Evolutionary conservation across 163 green algal species (phyloP), one percentile per base, ranked within the genome.

Genomic region (Chloroidium sp.): DNA sequence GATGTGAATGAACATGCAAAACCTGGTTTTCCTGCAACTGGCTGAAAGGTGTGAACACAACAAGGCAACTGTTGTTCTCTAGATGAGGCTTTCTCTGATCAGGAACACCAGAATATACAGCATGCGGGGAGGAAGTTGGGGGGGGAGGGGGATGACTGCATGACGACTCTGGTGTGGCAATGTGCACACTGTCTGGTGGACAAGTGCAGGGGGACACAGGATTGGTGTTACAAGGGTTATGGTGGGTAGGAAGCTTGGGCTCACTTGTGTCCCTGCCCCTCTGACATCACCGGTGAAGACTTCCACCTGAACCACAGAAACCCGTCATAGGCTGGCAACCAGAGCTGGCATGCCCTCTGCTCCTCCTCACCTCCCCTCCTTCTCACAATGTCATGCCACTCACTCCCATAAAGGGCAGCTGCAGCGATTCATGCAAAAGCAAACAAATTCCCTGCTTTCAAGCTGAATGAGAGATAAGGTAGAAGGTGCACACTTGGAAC

Each of bases 221-320:
- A 36, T 36, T 36, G 36, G 36, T 36, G 36, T 36, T 36, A 36
- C 36, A 36, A 36, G 36, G 36, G 36, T 36, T 36, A 36, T 36
- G 36, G 36, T 36, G 36, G 36, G 36, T 36, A 36, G 36, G 36
- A 36, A 36, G 36, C 36, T 36, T 36, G 36, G 36, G 62, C 78
- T 2, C 59, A 76, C 81, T 0, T 83, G 62, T 1, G 87, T 93
- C 62, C 92, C 93, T 10, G 92, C 92, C 0, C 93, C 92, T 1
- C 92, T 84, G 62, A 96, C 84, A 61, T 94, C 92, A 58, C 92
- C 92, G 1, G 92, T 97, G 1, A 92, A 81, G 61, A 96, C 81
- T 62, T 86, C 79, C 1, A 92, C 78, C 6, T 78, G 62, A 67
- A 36, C 36, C 36, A 36, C 36, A 36, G 36, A 36, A 36, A 36